These are phyloP conservation scores for Lathyrus oleraceus DNA, from an alignment of 306 rosid species.

Conservation along the genomic window DNA sequence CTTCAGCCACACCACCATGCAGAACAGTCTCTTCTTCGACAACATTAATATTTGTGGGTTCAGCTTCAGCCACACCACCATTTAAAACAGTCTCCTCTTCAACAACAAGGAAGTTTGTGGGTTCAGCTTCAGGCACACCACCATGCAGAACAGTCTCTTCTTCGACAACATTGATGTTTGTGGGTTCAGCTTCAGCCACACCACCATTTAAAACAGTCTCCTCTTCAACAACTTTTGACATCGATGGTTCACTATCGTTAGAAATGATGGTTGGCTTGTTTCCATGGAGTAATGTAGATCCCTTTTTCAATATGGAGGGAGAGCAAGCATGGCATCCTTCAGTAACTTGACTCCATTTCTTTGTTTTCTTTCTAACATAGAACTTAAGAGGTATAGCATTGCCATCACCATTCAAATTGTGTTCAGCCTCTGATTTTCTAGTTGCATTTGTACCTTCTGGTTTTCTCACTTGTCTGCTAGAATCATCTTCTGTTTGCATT, in stretches of 20 bases:
- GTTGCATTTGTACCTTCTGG: conserved; percentile 17
- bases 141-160: conserved; percentile 30
- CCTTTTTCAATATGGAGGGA: conserved; percentile 24
- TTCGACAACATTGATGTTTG: not conserved
- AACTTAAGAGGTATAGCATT: conserved; percentile 39
- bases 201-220: conserved; percentile 4
- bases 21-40: not conserved
- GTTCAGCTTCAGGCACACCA: not conserved
- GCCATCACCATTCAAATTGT: not conserved
- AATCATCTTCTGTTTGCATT: conserved; percentile 6
- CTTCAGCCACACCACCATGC: not conserved
- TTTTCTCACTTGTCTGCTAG: conserved; percentile 27
- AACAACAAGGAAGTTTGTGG: not conserved
- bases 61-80: not conserved
- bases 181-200: conserved; percentile 8
- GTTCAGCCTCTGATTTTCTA: conserved; percentile 12
- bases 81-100: no score
- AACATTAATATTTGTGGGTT: not conserved
- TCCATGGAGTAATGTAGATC: conserved; percentile 8
- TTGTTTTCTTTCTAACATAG: conserved; percentile 36
- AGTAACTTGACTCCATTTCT: conserved; percentile 35
- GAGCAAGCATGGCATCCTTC: conserved; percentile 5
- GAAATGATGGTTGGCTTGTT: conserved; percentile 8
- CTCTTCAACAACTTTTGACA: conserved; percentile 28
- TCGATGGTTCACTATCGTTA: conserved; percentile 27